phyloP scores from a whole-genome alignment of 192 early-diverging fungal species.

The Chytriomyces hyalinus region DNA sequence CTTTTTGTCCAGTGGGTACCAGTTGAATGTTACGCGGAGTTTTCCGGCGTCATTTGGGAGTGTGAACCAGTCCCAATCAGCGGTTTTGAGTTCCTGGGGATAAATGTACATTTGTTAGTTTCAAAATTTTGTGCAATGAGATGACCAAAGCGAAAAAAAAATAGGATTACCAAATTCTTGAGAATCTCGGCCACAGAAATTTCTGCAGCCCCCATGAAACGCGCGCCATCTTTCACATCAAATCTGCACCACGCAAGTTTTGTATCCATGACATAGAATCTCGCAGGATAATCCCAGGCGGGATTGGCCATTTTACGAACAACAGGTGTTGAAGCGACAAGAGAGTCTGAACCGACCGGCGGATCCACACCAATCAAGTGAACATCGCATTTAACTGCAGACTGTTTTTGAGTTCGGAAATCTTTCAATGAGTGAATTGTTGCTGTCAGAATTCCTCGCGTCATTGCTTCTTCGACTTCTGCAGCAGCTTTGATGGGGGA shows the following conservation, averaged over 20 bases:
- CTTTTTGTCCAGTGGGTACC: conserved; percentile 82
- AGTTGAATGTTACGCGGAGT: conserved; percentile 70
- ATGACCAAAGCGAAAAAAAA: neutral
- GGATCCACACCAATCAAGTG: conserved; percentile 10
- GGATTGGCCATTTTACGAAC: conserved; percentile 80
- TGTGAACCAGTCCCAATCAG: conserved; percentile 66
- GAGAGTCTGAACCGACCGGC: neutral
- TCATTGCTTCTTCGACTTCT: neutral
- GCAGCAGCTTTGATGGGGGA: neutral
- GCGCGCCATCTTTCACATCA: conserved; percentile 60
- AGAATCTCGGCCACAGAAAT: conserved; percentile 46
- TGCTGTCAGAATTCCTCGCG: conserved; percentile 48
- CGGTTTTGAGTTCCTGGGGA: conserved; percentile 26
- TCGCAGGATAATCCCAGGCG: conserved; percentile 71
- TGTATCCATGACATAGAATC: conserved; percentile 76
- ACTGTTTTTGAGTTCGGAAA: conserved; percentile 38
- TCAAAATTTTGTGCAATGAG: conserved; percentile 43
- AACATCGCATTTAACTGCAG: conserved; percentile 58
- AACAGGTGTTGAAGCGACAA: conserved; percentile 58
- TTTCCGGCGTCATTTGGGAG: conserved; percentile 62
- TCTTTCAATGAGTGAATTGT: conserved; percentile 54
- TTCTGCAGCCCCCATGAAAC: conserved; percentile 49
- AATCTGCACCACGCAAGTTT: conserved; percentile 63
- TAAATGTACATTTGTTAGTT: conserved; percentile 48
- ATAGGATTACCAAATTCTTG: conserved; percentile 46